Conservation (phyloP, 176 grass and related monocot species). For the Puya raimondii region DNA sequence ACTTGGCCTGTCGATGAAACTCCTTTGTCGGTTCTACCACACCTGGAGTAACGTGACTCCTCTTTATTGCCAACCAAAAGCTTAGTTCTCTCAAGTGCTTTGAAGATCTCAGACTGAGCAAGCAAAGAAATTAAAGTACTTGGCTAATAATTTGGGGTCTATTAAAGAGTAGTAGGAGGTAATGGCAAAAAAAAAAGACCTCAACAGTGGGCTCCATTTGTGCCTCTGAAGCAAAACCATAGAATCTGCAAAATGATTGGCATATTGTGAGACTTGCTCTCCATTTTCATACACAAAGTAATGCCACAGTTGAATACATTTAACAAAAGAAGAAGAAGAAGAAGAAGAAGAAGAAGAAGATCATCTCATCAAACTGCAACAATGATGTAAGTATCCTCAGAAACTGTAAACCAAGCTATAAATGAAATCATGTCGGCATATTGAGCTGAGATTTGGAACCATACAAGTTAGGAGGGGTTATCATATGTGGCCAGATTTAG, state of each 20-base stretch:
- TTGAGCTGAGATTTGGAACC: too few relatives aligned
- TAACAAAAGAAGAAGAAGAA: not conserved
- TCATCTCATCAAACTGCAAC: too few relatives aligned
- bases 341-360: not conserved
- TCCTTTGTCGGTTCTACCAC: slow-evolving; percentile 95
- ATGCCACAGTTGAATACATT: slow-evolving; percentile 6
- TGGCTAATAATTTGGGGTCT: not conserved
- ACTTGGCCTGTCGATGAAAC: slow-evolving; percentile 95
- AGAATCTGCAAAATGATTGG: slow-evolving; percentile 50
- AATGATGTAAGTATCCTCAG: too few relatives aligned
- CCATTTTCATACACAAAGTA: not conserved
- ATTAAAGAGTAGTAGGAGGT: not conserved
- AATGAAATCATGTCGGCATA: too few relatives aligned
- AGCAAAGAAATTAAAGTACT: slow-evolving; percentile 20
- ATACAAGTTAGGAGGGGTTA: too few relatives aligned
- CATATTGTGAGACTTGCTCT: not conserved
- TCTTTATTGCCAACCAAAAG: slow-evolving; percentile 58
- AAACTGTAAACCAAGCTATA: too few relatives aligned
- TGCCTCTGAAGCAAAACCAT: slow-evolving; percentile 93
- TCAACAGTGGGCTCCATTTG: slow-evolving; percentile 62
- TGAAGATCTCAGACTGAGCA: slow-evolving; percentile 81
- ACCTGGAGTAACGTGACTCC: slow-evolving; percentile 70
- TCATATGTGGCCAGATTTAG: too few relatives aligned
- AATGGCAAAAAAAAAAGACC: slow-evolving; percentile 7
- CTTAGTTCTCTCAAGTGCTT: slow-evolving; percentile 85